Base-by-base conservation (phyloP, 345 rosid species). In the Excoecaria agallocha region DNA sequence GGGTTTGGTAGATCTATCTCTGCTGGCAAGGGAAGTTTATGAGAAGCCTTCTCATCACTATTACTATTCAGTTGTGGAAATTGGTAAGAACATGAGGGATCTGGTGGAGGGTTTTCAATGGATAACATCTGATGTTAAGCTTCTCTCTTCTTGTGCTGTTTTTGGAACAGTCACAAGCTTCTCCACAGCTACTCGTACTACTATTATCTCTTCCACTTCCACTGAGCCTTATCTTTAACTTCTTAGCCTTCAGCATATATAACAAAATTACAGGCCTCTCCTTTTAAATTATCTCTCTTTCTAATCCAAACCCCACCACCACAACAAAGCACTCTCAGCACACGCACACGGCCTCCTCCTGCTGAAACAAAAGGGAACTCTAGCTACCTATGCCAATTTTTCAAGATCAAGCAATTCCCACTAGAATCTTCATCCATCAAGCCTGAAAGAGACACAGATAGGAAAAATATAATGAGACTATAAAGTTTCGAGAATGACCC, bases 71-170 rank as follows among this genome's bases (percentile, higher is more conserved):
- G 78, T 50, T 76, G 83, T 37, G 78, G 76, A 65, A 78, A 69
- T 73, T 82, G 82, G 76, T 70, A 81, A 74, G 90, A 77, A 84
- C 86, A 83, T 43, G 94, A 79, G 62, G 90, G 94, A 88, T 89
- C 91, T 79, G 90, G 74, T 84, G 89, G 90, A 82, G 85, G 84
- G 78, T 84, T 87, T 83, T 87, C 91, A 86, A 83, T 72, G 88
- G 85, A 88, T 88, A 89, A 89, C 93, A 92, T 90, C 92, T 91
- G 98, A 90, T 71, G 94, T 75, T 78, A 86, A 84, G 79, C 88
- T 82, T 78, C 85, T 80, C 85, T 76, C 83, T 80, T 85, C 86
- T 85, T 87, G 91, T 81, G 90, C 86, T 84, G 88, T 85, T 85
- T 68, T 63, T 72, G 74, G 57, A 85, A 88, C 91, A 90, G 88